Percentiles rank a stretch among this genome's conserved stretches.
phyloP scores from a whole-genome alignment of 371 early-diverging fungal genomes.

The Parasitella parasitica region DNA sequence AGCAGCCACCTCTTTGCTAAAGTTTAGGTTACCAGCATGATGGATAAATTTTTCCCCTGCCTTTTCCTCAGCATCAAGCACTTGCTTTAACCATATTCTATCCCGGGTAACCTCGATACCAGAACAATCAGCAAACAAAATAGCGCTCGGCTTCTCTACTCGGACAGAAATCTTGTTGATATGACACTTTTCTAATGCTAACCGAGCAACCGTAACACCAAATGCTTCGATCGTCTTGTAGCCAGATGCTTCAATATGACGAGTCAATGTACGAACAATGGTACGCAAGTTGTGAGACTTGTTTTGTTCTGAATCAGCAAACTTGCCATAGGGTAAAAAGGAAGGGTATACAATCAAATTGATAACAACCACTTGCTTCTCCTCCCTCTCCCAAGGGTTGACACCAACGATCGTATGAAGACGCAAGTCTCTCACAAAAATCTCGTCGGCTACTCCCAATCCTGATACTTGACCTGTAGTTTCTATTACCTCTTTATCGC shows the following conservation, averaged over 20 bases:
- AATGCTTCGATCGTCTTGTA: conserved; percentile 88
- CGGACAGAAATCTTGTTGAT: conserved; percentile 83
- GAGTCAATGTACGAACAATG: conserved; percentile 75
- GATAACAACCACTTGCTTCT: conserved; percentile 87
- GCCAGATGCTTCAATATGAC: conserved; percentile 67
- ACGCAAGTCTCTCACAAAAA: conserved; percentile 80
- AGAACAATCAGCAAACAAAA: conserved; percentile 89
- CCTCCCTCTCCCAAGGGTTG: conserved; percentile 94
- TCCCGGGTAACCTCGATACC: conserved; percentile 91
- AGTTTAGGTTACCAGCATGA: conserved; percentile 14
- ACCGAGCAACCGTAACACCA: conserved; percentile 69
- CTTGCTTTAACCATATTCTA: conserved; percentile 45
- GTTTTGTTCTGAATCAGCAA: conserved; percentile 56
- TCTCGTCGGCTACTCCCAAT: conserved; percentile 45
- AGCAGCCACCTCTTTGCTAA: conserved; percentile 34
- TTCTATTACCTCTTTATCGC: conserved; percentile 2
- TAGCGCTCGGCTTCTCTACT: conserved; percentile 90
- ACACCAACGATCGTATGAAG: conserved; percentile 91
- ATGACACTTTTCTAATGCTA: conserved; percentile 77
- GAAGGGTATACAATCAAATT: conserved; percentile 76
- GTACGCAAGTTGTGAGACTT: conserved; percentile 80
- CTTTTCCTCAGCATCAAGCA: conserved; percentile 30
- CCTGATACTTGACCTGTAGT: conserved; percentile 47
- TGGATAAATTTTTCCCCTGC: conserved; percentile 33
- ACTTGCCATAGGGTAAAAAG: conserved; percentile 32